Evolutionary conservation across 2,329 filamentous ascomycete genomes (phyloP), one percentile per base, ranked within the genome.

Genomic region (Tolypocladium nubicola): DNA sequence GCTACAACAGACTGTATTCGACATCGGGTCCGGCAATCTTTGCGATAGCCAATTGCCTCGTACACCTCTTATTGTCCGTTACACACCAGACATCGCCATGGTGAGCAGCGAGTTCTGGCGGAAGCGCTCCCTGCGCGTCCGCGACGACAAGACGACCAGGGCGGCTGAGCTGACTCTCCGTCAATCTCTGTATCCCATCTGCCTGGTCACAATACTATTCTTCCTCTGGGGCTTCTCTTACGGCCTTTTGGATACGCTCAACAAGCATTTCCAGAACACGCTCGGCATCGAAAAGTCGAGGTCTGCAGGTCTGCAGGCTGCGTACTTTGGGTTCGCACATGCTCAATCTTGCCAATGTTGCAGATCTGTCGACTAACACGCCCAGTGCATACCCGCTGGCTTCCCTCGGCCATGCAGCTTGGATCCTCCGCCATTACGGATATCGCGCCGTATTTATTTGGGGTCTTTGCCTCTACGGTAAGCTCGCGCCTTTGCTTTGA

Each of bases 371-470:
- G 14, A 33, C 45, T 49, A 6, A 33, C 26, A 21, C 16, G 52
- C 16, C 9, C 61, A 80, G 82, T 21, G 81, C 83, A 14, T 88
- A 89, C 65, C 87, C 87, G n/a, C 76, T 90, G 52, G 86, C 85
- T 13, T 89, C 88, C 58, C 77, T 86, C 59, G 81, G 86, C 60
- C 76, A 78, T 55, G 82, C 86, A 21, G 85, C 86, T 54, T 80
- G 75, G 72, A 76, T 88, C 64, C 77, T 89, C 14, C 81, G 85
- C 33, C 78, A 79, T 60, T 87, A 78, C 63, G 85, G 86, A 16
- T 88, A 86, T 69, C 80, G 84, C 55, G 79, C 79, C 57, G 85
- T 85, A 38, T 88, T 89, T 68, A 87, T 89, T 65, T 79, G 81
- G 63, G 84, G 88, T 43, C 76, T 91, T 6, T 77, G 73, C 58